Percentiles rank a stretch among this genome's conserved stretches.
These are phyloP conservation scores for Dryas drummondii DNA, from an alignment of 306 rosid genomes.

Conservation along the genomic window DNA sequence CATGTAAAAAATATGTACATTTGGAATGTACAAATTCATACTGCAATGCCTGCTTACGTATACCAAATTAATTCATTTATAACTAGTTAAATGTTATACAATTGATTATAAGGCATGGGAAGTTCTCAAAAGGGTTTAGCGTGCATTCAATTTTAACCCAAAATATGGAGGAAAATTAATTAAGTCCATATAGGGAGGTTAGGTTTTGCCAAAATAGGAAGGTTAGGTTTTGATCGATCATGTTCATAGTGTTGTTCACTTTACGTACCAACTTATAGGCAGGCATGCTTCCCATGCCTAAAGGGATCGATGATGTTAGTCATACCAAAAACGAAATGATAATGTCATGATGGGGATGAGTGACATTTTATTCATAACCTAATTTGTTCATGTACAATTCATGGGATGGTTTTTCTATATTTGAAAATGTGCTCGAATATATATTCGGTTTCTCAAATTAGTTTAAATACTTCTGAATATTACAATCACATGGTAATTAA, in stretches of 20 bases:
- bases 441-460: background rate
- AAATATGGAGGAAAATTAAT: too few species aligned
- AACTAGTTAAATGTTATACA: too few species aligned
- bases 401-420: background rate
- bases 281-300: background rate
- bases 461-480: too few species aligned
- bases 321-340: background rate
- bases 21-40: too few species aligned
- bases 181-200: too few species aligned
- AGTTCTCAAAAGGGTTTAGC: background rate
- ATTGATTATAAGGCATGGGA: too few species aligned
- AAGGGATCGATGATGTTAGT: background rate
- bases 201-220: too few species aligned
- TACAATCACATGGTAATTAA: too few species aligned
- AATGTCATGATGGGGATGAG: background rate
- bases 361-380: background rate
- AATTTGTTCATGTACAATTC: slow-evolving; percentile 2
- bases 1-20: too few species aligned
- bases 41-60: too few species aligned
- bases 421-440: background rate
- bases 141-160: background rate
- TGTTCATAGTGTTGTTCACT: background rate
- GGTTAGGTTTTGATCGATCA: background rate
- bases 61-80: too few species aligned
- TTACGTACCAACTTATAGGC: background rate